These are phyloP conservation scores for Chaetoscypha palmicola DNA, from an alignment of 2,329 filamentous ascomycete genomes.

Conservation along the genomic window DNA sequence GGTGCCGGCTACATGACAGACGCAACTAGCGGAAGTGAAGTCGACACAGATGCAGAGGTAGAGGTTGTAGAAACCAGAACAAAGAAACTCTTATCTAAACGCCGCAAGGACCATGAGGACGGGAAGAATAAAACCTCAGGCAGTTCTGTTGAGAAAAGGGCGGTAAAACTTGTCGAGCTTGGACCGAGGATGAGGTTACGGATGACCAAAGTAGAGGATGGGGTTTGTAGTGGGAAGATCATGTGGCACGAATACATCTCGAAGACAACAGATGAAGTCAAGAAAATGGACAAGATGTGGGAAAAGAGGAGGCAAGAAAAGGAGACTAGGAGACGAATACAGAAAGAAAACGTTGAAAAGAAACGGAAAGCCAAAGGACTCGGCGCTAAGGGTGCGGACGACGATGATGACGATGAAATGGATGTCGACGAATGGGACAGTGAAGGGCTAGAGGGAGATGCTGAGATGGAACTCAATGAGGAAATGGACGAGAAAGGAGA, in stretches of 20 bases:
- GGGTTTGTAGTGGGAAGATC: slow-evolving; percentile 78
- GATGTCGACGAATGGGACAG: slow-evolving; percentile 38
- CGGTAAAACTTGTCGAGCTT: slow-evolving; percentile 85
- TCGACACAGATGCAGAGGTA: slow-evolving; percentile 91
- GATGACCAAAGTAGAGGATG: slow-evolving; percentile 93
- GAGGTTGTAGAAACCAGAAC: slow-evolving; percentile 66
- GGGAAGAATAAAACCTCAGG: slow-evolving; percentile 36
- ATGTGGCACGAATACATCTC: slow-evolving; percentile 97
- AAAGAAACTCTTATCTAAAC: slow-evolving; percentile 50
- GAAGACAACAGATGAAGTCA: slow-evolving; percentile 72
- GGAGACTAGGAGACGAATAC: slow-evolving; percentile 70
- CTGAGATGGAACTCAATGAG: slow-evolving; percentile 30
- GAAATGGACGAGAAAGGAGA: slow-evolving; percentile 29
- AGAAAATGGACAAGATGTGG: slow-evolving; percentile 77
- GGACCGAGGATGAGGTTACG: slow-evolving; percentile 84
- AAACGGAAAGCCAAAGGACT: slow-evolving; percentile 58
- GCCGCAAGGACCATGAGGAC: slow-evolving; percentile 39
- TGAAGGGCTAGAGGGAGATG: slow-evolving; percentile 31
- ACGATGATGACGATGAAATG: slow-evolving; percentile 41
- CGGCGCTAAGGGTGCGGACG: slow-evolving; percentile 44
- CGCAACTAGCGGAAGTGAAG: slow-evolving; percentile 76
- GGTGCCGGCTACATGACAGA: slow-evolving; percentile 82
- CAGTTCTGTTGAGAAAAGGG: slow-evolving; percentile 58
- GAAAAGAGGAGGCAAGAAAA: slow-evolving; percentile 71
- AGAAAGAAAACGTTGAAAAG: slow-evolving; percentile 84